phyloP scores from a whole-genome alignment of 2,329 filamentous ascomycete genomes.

The Cladosporium oxysporum region DNA sequence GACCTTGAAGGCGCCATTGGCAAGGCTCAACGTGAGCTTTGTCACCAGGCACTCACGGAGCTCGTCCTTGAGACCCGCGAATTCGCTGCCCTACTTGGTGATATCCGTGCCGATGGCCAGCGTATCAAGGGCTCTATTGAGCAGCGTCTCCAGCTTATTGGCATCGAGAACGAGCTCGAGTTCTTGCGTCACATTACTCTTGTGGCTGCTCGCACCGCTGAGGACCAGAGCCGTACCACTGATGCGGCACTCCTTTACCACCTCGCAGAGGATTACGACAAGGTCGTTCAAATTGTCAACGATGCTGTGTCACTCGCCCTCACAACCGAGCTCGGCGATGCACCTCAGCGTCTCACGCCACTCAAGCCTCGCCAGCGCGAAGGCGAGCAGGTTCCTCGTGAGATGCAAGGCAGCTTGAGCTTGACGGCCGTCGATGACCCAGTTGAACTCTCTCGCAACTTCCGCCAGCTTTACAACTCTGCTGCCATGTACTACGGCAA shows the following conservation, averaged over 20 bases:
- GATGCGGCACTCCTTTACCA: slow-evolving; percentile 95
- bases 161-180: slow-evolving; percentile 74
- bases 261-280: slow-evolving; percentile 91
- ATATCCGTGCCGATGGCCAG: slow-evolving; percentile 82
- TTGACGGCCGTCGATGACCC: slow-evolving; percentile 70
- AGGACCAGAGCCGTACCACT: slow-evolving; percentile 89
- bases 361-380: slow-evolving; percentile 65
- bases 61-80: slow-evolving; percentile 95
- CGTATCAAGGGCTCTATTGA: slow-evolving; percentile 87
- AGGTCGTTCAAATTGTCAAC: slow-evolving; percentile 87
- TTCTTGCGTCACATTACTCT: slow-evolving; percentile 91
- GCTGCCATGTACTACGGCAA: slow-evolving; percentile 62
- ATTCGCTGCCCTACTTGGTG: slow-evolving; percentile 89
- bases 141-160: slow-evolving; percentile 78
- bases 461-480: slow-evolving; percentile 62
- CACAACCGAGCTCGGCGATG: slow-evolving; percentile 80
- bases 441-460: slow-evolving; percentile 61
- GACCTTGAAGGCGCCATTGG: slow-evolving; percentile 76
- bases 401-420: slow-evolving; percentile 60
- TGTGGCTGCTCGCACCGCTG: slow-evolving; percentile 87
- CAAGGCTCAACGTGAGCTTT: slow-evolving; percentile 75
- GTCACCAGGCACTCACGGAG: slow-evolving; percentile 89
- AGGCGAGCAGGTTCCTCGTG: slow-evolving; percentile 36
- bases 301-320: slow-evolving; percentile 87
- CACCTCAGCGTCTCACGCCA: slow-evolving; percentile 74